Percentiles rank a stretch among this genome's conserved stretches.
Conservation (phyloP, 2,329 filamentous ascomycete species). For the Aspergillus sp. region DNA sequence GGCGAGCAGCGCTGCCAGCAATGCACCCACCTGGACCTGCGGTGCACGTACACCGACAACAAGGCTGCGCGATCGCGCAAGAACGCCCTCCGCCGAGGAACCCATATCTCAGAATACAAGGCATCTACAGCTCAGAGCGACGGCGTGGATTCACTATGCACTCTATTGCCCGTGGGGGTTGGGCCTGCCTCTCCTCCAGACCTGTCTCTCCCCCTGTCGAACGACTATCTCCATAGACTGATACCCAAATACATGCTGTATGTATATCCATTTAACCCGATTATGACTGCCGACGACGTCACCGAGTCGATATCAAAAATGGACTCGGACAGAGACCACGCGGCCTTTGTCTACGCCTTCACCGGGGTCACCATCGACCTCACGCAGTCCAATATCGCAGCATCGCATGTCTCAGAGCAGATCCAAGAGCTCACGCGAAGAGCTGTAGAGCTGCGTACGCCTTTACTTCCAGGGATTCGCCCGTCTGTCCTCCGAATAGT, state of each 20-base stretch:
- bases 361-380: slow-evolving; percentile 48
- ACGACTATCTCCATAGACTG: slow-evolving; percentile 40
- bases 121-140: not conserved
- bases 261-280: slow-evolving; percentile 50
- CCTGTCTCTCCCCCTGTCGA: slow-evolving; percentile 10
- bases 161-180: not conserved
- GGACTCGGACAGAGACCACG: slow-evolving; percentile 38
- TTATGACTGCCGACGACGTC: slow-evolving; percentile 46
- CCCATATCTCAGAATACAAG: slow-evolving; percentile 44
- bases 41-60: slow-evolving; percentile 42
- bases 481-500: slow-evolving; percentile 49
- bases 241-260: slow-evolving; percentile 46
- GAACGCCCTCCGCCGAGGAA: slow-evolving; percentile 39
- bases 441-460: slow-evolving; percentile 37
- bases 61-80: slow-evolving; percentile 34
- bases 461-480: slow-evolving; percentile 39
- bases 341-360: slow-evolving; percentile 47
- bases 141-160: not conserved
- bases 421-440: slow-evolving; percentile 29
- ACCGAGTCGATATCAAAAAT: slow-evolving; percentile 34
- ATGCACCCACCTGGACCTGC: slow-evolving; percentile 45
- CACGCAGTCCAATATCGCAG: slow-evolving; percentile 30
- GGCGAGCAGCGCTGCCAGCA: slow-evolving; percentile 46
- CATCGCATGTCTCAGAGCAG: slow-evolving; percentile 27
- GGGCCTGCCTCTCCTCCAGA: slow-evolving; percentile 1